A percentile compares a stretch with the other conserved stretches of the same genome.
Evolutionary conservation across 1,284 basidiomycete genomes (phyloP).

Genomic region (Cutaneotrichosporon spelunceum): DNA sequence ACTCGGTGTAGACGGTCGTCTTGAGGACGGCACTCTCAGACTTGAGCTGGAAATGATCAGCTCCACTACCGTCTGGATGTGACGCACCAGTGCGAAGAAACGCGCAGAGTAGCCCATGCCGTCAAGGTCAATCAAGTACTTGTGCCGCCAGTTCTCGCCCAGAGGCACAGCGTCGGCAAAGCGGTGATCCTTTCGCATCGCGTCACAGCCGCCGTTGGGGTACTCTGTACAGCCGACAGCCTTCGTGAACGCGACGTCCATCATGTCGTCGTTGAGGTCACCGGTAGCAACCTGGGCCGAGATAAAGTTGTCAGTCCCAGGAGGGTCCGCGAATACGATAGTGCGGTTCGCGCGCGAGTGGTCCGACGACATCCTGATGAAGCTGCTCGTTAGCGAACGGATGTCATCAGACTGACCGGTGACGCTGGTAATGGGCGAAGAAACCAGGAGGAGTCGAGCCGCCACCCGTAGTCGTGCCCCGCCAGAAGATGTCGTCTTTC

Average conservation of each 20-base stretch:
- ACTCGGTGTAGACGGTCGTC: slow-evolving; percentile 83
- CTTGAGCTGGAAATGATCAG: slow-evolving; percentile 36
- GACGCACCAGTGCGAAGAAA: slow-evolving; percentile 74
- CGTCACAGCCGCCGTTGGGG: slow-evolving; percentile 69
- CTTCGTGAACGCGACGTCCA: slow-evolving; percentile 85
- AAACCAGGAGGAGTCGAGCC: slow-evolving; percentile 83
- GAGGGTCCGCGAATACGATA: slow-evolving; percentile 72
- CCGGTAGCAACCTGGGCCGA: slow-evolving; percentile 62
- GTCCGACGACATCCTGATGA: slow-evolving; percentile 74
- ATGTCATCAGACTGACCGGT: slow-evolving; percentile 59
- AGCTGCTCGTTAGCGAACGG: slow-evolving; percentile 52
- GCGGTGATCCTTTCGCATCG: slow-evolving; percentile 65
- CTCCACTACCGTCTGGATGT: slow-evolving; percentile 25
- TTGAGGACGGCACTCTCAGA: slow-evolving; percentile 82
- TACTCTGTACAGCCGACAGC: slow-evolving; percentile 65
- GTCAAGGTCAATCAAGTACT: slow-evolving; percentile 86
- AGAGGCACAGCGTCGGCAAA: slow-evolving; percentile 74
- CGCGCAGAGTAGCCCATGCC: slow-evolving; percentile 92
- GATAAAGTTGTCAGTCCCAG: slow-evolving; percentile 59
- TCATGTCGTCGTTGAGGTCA: slow-evolving; percentile 71
- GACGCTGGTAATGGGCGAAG: slow-evolving; percentile 77
- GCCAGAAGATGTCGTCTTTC: slow-evolving; percentile 55
- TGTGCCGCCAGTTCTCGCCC: slow-evolving; percentile 85
- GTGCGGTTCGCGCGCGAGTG: slow-evolving; percentile 60
- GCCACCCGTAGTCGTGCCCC: slow-evolving; percentile 88